Base-by-base conservation (phyloP, 129 eudicot genomes). In the Pseudognaphalium luteoalbum region DNA sequence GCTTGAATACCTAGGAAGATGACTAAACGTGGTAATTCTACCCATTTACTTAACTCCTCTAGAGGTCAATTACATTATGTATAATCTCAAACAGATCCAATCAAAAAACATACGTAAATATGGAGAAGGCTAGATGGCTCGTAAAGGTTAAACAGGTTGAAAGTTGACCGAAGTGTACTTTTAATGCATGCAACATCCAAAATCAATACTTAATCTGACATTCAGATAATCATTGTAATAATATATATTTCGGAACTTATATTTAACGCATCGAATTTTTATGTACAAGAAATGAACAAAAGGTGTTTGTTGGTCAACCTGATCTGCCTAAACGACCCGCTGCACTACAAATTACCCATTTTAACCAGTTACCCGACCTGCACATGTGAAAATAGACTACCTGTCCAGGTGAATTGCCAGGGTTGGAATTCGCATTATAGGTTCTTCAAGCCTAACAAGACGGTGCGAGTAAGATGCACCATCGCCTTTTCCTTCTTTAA, bases 361-460 rank as follows among this genome's bases (percentile, higher is more conserved):
- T 4, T n/a, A 14, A 66, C n/a, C 17, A 7, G 25, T 34, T 41
- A 22, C 72, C 28, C 17, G 29, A 19, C 71, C 71, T 9, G 54
- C 52, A 10, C 52, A 17, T 0, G 6, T 19, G 3, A 57, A 22
- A 5, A 70, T 22, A 51, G 22, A 30, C 65, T 76, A 87, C 91
- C 96, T 81, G 74, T 87, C 89, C 34, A 87, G 68, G 72, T 90
- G 97, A 66, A 94, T 94, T 41, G 98, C 98, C 76, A 94, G 84
- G 35, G 97, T 94, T 69, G 98, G 98, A 77, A 94, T 86, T 72
- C 98, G 88, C 93, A 94, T 91, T 64, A 94, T 91, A 70, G 98
- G 97, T 34, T 91, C 96, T 80, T 84, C 74, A 39, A 94, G 82
- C 76, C 96, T 91, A 70, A 94, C 92, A 73, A 94, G 97, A 66